Percentiles rank a stretch among this genome's conserved stretches.
Evolutionary conservation across 257 asterid species (phyloP).

Genomic region (Solanum corneliomulleri): DNA sequence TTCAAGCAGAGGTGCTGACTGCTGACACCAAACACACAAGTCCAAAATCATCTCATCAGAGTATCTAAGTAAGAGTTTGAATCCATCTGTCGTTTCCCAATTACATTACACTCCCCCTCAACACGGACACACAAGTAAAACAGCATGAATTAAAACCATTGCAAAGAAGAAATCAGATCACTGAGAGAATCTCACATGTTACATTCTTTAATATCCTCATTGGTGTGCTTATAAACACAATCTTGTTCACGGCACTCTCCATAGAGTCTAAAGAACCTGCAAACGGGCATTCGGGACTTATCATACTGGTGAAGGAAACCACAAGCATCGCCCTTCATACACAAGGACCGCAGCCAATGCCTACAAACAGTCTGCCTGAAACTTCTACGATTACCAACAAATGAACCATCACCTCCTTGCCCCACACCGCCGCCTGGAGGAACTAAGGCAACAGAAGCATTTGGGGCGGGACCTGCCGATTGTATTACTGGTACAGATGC

Average conservation of each 20-base stretch:
- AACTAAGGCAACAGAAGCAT: conserved; percentile 3
- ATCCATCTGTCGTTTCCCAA: background rate
- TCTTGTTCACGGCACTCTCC: conserved; percentile 99
- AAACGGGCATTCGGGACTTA: conserved; percentile 85
- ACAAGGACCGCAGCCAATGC: conserved; percentile 83
- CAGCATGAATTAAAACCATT: background rate
- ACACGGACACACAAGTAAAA: background rate
- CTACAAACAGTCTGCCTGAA: conserved; percentile 89
- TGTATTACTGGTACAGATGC: conserved; percentile 71
- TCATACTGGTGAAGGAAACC: conserved; percentile 93
- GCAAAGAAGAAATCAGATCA: background rate
- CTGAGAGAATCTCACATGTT: conserved; percentile 50
- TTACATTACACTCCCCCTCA: background rate
- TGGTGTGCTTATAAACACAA: conserved; percentile 88
- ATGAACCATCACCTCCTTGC: conserved; percentile 8
- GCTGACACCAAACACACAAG: background rate
- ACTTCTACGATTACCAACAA: conserved; percentile 43
- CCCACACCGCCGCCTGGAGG: conserved; percentile 5
- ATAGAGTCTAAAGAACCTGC: conserved; percentile 67
- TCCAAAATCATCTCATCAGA: background rate
- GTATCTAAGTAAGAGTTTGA: background rate
- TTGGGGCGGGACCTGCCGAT: conserved; percentile 16
- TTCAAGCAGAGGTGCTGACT: background rate
- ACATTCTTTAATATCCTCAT: conserved; percentile 95
- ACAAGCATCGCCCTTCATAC: conserved; percentile 93